Percentiles rank a stretch among this genome's conserved stretches.
Evolutionary conservation across 1,139 yeast genomes (phyloP).

Genomic region (Candida tetrigidarum): DNA sequence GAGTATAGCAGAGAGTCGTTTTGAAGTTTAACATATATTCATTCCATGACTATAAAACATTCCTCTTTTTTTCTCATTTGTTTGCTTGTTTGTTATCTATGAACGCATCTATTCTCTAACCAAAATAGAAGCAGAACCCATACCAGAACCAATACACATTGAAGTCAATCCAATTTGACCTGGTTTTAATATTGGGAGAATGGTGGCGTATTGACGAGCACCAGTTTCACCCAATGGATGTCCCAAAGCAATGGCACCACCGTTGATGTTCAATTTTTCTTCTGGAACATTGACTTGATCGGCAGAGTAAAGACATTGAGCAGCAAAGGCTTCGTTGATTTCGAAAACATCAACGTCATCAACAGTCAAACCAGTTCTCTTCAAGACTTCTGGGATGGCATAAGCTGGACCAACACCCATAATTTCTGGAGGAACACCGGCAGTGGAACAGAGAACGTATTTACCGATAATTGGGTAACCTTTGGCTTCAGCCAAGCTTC

Average conservation of each 20-base stretch:
- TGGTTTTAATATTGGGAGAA: conserved; percentile 74
- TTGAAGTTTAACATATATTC: background rate
- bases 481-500: conserved; percentile 81
- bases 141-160: conserved; percentile 98
- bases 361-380: conserved; percentile 62
- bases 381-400: conserved; percentile 84
- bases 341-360: conserved; percentile 78
- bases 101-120: conserved; percentile 59
- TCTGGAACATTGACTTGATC: conserved; percentile 66
- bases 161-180: conserved; percentile 91
- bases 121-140: conserved; percentile 95
- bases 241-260: conserved; percentile 97
- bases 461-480: conserved; percentile 72
- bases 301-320: conserved; percentile 84
- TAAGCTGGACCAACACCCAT: conserved; percentile 98
- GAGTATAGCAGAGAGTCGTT: background rate
- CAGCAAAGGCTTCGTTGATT: conserved; percentile 96
- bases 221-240: conserved; percentile 98
- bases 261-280: conserved; percentile 83
- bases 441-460: conserved; percentile 74
- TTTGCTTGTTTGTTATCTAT: too few species aligned
- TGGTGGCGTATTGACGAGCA: conserved; percentile 90
- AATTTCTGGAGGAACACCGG: conserved; percentile 95
- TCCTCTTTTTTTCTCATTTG: background rate
- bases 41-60: conserved; percentile 2